phyloP scores from a whole-genome alignment of 1,284 basidiomycete genomes.

The Puccinia brachypodii region DNA sequence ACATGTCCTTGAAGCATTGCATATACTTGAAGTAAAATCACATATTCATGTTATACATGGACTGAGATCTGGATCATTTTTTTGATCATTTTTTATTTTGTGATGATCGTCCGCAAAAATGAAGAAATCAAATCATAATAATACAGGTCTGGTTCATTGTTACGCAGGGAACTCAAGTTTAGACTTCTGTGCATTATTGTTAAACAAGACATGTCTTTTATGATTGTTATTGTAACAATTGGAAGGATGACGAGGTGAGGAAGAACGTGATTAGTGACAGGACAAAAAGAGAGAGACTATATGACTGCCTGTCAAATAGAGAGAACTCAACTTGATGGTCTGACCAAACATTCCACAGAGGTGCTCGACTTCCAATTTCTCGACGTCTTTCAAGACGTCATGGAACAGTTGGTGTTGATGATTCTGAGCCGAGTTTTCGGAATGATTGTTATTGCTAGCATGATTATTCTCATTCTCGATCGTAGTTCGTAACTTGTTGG shows the following conservation, averaged over 20 bases:
- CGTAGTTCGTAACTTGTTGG: slow-evolving; percentile 63
- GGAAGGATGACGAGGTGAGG: neutral
- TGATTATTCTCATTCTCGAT: slow-evolving; percentile 50
- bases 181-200: neutral
- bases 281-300: neutral
- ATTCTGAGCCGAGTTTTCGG: slow-evolving; percentile 59
- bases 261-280: neutral
- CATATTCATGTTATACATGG: no score
- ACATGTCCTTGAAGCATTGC: no score
- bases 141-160: no score
- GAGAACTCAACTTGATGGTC: slow-evolving; percentile 44
- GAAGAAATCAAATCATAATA: neutral
- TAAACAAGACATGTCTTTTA: slow-evolving; percentile 10
- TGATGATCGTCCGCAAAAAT: no score
- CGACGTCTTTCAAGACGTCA: slow-evolving; percentile 40
- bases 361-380: slow-evolving; percentile 44
- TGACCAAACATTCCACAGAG: slow-evolving; percentile 42
- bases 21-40: no score
- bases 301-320: neutral
- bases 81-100: no score
- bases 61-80: no score
- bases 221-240: neutral
- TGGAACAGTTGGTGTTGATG: slow-evolving; percentile 47
- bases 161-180: slow-evolving; percentile 1
- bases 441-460: neutral